Evolutionary conservation across 225 moss, liverwort and hornwort species (phyloP).

Genomic region (Bryoerythrophyllum caledonicum): DNA sequence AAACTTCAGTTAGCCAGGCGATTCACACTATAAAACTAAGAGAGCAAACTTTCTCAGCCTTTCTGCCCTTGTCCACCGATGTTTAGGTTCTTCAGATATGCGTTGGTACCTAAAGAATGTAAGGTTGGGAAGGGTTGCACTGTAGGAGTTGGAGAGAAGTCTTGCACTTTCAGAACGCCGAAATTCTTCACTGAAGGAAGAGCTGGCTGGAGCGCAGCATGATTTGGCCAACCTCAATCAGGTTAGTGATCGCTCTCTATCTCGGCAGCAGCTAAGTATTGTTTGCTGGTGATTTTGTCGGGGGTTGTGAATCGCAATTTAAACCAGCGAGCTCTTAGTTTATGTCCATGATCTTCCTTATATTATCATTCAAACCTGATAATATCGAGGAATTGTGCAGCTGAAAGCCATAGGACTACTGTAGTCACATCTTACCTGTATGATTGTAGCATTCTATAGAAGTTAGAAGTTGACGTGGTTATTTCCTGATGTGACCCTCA

Average conservation of each 20-base stretch:
- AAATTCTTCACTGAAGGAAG: slow-evolving; percentile 19
- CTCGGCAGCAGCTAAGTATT: no score
- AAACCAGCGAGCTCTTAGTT: not conserved
- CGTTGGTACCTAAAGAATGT: slow-evolving; percentile 10
- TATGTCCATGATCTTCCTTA: not conserved
- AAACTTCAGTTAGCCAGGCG: not conserved
- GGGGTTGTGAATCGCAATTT: not conserved
- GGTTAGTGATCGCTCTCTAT: not conserved
- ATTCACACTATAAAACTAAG: not conserved
- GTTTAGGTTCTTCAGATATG: not conserved
- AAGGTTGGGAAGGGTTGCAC: slow-evolving; percentile 3
- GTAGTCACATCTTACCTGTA: not conserved
- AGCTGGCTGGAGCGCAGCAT: slow-evolving; percentile 12
- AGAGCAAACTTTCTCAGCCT: not conserved
- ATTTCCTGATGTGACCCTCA: not conserved
- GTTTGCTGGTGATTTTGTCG: no score
- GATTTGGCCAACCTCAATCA: slow-evolving; percentile 6
- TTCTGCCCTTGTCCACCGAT: not conserved
- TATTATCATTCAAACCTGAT: not conserved
- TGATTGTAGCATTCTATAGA: not conserved
- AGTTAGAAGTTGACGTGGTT: not conserved
- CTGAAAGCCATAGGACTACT: no score
- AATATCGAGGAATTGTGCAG: not conserved
- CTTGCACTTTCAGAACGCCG: slow-evolving; percentile 12
- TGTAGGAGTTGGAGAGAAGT: slow-evolving; percentile 23